A percentile compares a stretch with the other conserved stretches of the same genome.
Conservation (phyloP, 306 rosid species). For the Begonia masoniana region DNA sequence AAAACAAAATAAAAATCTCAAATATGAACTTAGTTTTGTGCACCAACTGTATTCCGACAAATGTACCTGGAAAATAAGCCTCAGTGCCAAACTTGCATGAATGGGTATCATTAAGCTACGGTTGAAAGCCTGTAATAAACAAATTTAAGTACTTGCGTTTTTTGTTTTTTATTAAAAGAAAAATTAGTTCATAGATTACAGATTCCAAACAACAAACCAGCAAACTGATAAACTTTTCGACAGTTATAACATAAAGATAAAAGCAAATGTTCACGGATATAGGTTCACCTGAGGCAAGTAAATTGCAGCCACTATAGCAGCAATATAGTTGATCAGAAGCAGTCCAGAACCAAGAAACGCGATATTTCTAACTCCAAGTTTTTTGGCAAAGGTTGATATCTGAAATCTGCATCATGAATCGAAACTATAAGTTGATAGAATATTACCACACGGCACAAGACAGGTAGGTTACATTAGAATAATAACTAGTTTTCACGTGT, state of each 20-base stretch:
- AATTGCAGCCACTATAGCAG: conserved; percentile 58
- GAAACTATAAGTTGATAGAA: neutral
- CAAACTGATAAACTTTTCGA: too few relatives aligned
- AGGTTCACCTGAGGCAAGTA: conserved; percentile 65
- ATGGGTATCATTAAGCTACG: conserved; percentile 60
- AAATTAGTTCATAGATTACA: too few relatives aligned
- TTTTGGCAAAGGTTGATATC: conserved; percentile 91
- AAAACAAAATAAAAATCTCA: neutral
- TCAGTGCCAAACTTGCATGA: conserved; percentile 48
- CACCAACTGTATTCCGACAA: neutral
- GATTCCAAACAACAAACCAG: too few relatives aligned
- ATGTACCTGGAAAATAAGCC: conserved; percentile 76
- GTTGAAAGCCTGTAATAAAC: conserved; percentile 69
- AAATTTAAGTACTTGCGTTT: conserved; percentile 2
- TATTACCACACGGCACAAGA: neutral
- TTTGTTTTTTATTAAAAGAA: too few relatives aligned
- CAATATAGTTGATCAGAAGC: conserved; percentile 65
- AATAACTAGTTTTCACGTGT: too few relatives aligned
- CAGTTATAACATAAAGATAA: too few relatives aligned
- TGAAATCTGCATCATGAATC: conserved; percentile 41
- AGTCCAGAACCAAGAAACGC: conserved; percentile 90
- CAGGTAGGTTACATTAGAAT: neutral
- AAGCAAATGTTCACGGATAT: too few relatives aligned
- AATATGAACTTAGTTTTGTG: neutral
- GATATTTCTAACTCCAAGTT: conserved; percentile 82